A percentile compares a stretch with the other conserved stretches of the same genome.
phyloP scores from a whole-genome alignment of 306 rosid species.

The Mimosa bimucronata region DNA sequence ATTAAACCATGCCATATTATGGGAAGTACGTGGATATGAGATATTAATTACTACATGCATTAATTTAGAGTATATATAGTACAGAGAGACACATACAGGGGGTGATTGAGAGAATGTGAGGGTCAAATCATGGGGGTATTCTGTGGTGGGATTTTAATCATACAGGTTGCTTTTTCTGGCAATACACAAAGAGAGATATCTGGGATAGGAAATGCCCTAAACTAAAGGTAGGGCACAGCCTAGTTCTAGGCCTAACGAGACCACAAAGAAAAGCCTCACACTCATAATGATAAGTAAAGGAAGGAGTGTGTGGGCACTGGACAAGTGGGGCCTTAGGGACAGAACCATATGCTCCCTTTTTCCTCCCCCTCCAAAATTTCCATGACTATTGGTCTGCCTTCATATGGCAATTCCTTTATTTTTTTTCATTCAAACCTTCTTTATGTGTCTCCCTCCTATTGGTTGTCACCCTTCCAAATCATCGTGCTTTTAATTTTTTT shows the following conservation, averaged over 20 bases:
- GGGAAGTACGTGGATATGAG: background rate
- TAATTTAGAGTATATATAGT: background rate
- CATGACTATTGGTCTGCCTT: conserved; percentile 45
- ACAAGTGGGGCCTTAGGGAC: conserved; percentile 46
- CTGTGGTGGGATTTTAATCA: background rate
- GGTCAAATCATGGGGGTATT: background rate
- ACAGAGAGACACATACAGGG: background rate
- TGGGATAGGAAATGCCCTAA: background rate
- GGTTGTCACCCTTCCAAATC: background rate
- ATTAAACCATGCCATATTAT: background rate
- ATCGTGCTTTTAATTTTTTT: background rate
- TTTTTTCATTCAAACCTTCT: conserved; percentile 22
- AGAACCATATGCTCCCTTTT: conserved; percentile 53
- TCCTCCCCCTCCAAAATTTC: background rate
- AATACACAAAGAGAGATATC: background rate
- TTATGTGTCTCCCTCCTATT: conserved; percentile 39
- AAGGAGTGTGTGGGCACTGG: background rate
- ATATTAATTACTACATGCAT: background rate
- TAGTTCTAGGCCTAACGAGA: background rate
- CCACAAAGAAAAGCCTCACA: background rate
- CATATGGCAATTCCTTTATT: conserved; percentile 43
- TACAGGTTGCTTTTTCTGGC: conserved; percentile 20
- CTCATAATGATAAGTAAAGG: background rate
- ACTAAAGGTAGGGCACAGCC: background rate
- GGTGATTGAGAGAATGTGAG: background rate